Evolutionary conservation across 2,329 filamentous ascomycete species (phyloP), one percentile per base, ranked within the genome.

Genomic region (Pochonia chlamydosporia): DNA sequence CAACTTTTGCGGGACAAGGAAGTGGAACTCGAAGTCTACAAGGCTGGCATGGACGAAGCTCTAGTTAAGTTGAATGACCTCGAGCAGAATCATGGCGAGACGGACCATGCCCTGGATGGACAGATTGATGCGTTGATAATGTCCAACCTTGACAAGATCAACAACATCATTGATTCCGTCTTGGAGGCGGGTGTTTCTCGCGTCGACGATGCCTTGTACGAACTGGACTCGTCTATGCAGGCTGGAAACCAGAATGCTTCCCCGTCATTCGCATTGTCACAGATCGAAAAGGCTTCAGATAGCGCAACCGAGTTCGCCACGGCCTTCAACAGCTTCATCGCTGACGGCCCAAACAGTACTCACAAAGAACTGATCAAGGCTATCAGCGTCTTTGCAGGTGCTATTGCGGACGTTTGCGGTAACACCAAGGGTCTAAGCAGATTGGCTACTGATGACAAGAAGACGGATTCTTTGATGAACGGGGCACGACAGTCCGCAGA

Each of bases 231-330:
- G 18, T 87, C 87, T 18, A 97, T 97, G 90, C 92, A 97, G 65
- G 93, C 92, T 35, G 93, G 93, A 66, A 99, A 99, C 71, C 93
- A 97, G 70, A 99, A 95, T 60, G 93, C 93, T 1, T 95, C 91
- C 35, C 90, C 93, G 13, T 82, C 92, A 2, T 97, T 95, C 63
- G 91, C 99, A 11, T 76, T 99, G 43, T 97, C 92, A 2, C 92
- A 97, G 65, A 91, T 97, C 49, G 93, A 99, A 64, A 99, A 97
- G 73, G 91, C 93, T 1, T 93, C 91, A 7, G 83, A 90, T 9
- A 95, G 84, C 54, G 89, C 93, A 11, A 97, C 95, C 67, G 93
- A 99, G 64, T 99, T 99, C 67, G 93, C 92, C 2, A 97, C 92
- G 0, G 85, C 93, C 0, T 99, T 97, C 76, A 99, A 96, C 73